Conservation (phyloP, 306 rosid species). For the Lotus japonicus region DNA sequence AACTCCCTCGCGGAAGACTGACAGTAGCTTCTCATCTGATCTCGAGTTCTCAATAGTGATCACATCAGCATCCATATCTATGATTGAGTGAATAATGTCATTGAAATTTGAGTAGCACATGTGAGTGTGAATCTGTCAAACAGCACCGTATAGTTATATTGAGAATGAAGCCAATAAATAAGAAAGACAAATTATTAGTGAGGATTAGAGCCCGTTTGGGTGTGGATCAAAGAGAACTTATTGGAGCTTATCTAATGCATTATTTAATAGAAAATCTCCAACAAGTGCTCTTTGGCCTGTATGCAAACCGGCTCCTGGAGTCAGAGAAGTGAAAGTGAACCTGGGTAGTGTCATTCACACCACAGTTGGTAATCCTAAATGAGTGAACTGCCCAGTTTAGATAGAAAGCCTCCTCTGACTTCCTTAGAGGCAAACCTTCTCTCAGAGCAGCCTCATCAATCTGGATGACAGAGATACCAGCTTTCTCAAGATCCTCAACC, state of each 20-base stretch:
- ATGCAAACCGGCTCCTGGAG: not conserved
- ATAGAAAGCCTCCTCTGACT: conserved; percentile 66
- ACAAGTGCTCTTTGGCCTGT: no score
- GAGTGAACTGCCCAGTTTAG: conserved; percentile 86
- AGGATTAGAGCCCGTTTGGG: not conserved
- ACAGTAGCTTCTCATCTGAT: conserved; percentile 77
- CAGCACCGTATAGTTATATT: not conserved
- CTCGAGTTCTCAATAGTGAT: conserved; percentile 87
- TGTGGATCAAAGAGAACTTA: no score
- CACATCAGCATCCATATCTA: conserved; percentile 88
- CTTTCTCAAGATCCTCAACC: conserved; percentile 86
- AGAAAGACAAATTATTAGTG: not conserved
- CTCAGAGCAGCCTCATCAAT: conserved; percentile 88
- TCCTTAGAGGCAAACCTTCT: conserved; percentile 82
- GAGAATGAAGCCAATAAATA: not conserved
- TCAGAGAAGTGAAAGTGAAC: conserved; percentile 27
- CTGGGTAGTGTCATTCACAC: conserved; percentile 72
- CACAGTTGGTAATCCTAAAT: conserved; percentile 75
- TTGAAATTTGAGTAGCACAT: conserved; percentile 91
- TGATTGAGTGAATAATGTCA: conserved; percentile 74
- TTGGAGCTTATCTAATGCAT: no score
- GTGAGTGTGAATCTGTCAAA: conserved; percentile 80
- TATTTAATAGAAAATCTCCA: no score
- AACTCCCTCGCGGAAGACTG: conserved; percentile 79
- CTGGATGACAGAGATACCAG: conserved; percentile 70